Percentiles rank a stretch among this genome's conserved stretches.
Evolutionary conservation across 2,329 filamentous ascomycete species (phyloP).

Genomic region (Zalaria sp.): DNA sequence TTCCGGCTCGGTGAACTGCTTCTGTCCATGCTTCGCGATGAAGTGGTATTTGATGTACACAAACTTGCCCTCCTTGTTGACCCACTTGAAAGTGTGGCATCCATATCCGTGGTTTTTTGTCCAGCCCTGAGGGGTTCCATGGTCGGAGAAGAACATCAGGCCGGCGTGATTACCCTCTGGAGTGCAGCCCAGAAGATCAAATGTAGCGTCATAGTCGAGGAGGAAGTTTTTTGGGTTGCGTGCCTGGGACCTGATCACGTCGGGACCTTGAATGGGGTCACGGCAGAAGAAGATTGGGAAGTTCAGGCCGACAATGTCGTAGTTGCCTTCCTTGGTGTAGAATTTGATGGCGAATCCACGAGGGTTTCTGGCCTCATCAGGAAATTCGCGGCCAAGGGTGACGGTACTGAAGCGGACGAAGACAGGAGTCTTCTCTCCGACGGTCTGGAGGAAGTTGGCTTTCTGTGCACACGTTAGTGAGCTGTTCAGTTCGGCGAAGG

Average conservation of each 20-base stretch:
- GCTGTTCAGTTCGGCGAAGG: background rate
- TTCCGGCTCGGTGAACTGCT: constrained; percentile 31
- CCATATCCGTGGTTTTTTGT: constrained; percentile 28
- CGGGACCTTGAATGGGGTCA: constrained; percentile 32
- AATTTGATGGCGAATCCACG: constrained; percentile 37
- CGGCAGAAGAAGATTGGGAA: constrained; percentile 37
- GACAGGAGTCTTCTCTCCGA: constrained; percentile 28
- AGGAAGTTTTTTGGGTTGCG: constrained; percentile 35
- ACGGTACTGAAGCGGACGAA: constrained; percentile 33
- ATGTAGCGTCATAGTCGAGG: constrained; percentile 33
- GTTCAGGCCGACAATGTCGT: constrained; percentile 35
- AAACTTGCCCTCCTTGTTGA: constrained; percentile 33
- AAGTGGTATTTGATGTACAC: constrained; percentile 40
- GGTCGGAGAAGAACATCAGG: constrained; percentile 37
- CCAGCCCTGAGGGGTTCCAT: constrained; percentile 34
- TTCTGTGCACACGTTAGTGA: constrained; percentile 8
- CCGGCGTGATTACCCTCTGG: constrained; percentile 36
- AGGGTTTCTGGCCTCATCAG: constrained; percentile 32
- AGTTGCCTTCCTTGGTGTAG: constrained; percentile 34
- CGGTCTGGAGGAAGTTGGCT: constrained; percentile 25
- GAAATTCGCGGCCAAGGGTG: constrained; percentile 27
- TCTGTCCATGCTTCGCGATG: constrained; percentile 31
- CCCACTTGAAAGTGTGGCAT: constrained; percentile 34
- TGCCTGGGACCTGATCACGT: constrained; percentile 33
- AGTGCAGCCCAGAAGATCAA: constrained; percentile 34